phyloP scores from a whole-genome alignment of 345 rosid species.

The Acer negundo region DNA sequence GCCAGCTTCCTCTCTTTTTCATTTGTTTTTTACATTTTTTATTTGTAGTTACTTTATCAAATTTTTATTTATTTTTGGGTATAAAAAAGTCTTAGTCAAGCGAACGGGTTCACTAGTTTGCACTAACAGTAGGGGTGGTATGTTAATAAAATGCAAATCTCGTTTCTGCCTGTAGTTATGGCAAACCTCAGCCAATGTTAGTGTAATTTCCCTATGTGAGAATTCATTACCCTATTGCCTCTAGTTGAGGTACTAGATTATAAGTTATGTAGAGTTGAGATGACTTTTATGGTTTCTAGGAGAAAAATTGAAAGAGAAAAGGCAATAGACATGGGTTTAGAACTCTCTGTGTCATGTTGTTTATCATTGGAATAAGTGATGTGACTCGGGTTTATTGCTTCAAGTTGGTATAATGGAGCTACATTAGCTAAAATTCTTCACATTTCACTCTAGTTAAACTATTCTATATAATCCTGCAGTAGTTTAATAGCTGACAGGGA shows the following conservation, averaged over 20 bases:
- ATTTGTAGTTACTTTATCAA: background rate
- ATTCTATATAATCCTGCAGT: background rate
- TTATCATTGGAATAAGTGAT: too few relatives aligned
- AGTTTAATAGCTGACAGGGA: background rate
- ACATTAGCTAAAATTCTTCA: background rate
- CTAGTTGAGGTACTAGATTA: background rate
- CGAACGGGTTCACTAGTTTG: background rate
- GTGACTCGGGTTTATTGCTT: background rate
- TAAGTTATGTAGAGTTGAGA: background rate
- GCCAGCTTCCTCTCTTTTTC: background rate
- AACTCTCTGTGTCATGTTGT: background rate
- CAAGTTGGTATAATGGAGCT: background rate
- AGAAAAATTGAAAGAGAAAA: background rate
- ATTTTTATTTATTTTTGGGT: background rate
- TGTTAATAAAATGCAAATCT: background rate
- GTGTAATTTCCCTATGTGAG: background rate
- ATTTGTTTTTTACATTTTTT: too few relatives aligned
- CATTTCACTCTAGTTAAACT: background rate
- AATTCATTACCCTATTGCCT: background rate
- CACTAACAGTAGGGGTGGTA: background rate
- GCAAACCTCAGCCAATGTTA: background rate
- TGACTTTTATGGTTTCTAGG: background rate
- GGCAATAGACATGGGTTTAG: background rate
- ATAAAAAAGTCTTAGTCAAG: background rate
- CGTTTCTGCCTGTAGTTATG: background rate